phyloP scores from a whole-genome alignment of 2,329 filamentous ascomycete species.

The Arthrobotrys sinensis region DNA sequence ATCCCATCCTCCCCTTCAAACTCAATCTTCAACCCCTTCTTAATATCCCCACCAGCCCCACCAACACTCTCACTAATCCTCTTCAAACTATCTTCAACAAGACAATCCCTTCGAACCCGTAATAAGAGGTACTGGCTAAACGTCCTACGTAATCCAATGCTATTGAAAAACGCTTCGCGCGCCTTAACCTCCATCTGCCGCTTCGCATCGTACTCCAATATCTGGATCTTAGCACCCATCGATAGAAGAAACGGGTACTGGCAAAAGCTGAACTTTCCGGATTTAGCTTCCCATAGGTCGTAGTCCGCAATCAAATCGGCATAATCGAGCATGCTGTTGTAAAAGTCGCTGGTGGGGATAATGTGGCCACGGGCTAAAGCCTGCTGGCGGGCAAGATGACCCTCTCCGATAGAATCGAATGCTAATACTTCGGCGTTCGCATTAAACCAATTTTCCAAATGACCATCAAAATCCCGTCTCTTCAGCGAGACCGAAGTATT shows the following conservation, averaged over 20 bases:
- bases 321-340: slow-evolving; percentile 87
- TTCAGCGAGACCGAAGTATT: slow-evolving; percentile 74
- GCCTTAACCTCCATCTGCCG: slow-evolving; percentile 92
- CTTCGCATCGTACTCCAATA: slow-evolving; percentile 87
- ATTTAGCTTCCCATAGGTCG: slow-evolving; percentile 85
- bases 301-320: slow-evolving; percentile 89
- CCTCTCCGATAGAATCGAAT: slow-evolving; percentile 35
- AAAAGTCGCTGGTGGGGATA: slow-evolving; percentile 86
- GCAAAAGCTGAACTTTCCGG: slow-evolving; percentile 85
- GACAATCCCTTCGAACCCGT: slow-evolving; percentile 83
- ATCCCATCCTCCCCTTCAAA: slow-evolving; percentile 92
- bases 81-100: slow-evolving; percentile 89
- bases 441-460: slow-evolving; percentile 56
- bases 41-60: slow-evolving; percentile 83
- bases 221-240: slow-evolving; percentile 91
- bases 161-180: slow-evolving; percentile 90
- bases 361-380: slow-evolving; percentile 75
- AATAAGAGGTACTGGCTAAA: slow-evolving; percentile 84
- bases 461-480: slow-evolving; percentile 30
- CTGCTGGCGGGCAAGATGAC: slow-evolving; percentile 65
- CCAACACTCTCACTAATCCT: slow-evolving; percentile 88
- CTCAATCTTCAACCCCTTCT: slow-evolving; percentile 87
- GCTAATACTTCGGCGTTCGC: slow-evolving; percentile 38
- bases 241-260: slow-evolving; percentile 93
- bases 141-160: slow-evolving; percentile 81